A percentile compares a stretch with the other conserved stretches of the same genome.
Conservation (phyloP, 352 stramenopile species). For the Phytopythium sindhum region DNA sequence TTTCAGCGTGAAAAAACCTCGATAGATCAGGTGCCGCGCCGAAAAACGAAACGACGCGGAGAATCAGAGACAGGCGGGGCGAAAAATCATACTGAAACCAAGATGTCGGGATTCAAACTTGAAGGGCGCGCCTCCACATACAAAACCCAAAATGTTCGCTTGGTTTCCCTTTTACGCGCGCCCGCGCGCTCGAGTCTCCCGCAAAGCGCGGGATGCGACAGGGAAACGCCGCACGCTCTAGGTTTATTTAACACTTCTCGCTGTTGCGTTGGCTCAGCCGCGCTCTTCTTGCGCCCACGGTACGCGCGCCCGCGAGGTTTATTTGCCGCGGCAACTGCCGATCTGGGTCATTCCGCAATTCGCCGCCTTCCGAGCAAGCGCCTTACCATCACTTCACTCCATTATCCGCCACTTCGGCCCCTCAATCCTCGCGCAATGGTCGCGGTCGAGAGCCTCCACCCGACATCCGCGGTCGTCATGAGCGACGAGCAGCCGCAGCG, state of each 20-base stretch:
- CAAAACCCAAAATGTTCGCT: not conserved
- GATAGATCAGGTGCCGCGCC: not conserved
- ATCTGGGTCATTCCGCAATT: slow-evolving; percentile 1
- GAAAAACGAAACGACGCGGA: slow-evolving; percentile 2
- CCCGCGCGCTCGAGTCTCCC: not conserved
- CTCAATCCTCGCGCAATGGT: slow-evolving; percentile 1
- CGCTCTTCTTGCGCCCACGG: slow-evolving; percentile 1
- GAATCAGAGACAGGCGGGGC: not conserved
- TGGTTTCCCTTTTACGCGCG: not conserved
- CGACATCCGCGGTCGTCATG: slow-evolving; percentile 7
- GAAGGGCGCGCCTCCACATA: not conserved
- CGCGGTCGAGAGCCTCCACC: slow-evolving; percentile 8
- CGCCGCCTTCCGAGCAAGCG: not conserved
- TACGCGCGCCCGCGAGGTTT: slow-evolving; percentile 6
- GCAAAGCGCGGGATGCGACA: slow-evolving; percentile 4
- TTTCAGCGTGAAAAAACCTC: not conserved
- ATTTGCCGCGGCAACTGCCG: not conserved
- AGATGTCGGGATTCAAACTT: not conserved
- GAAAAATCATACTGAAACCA: not conserved
- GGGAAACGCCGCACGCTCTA: not conserved
- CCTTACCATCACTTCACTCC: not conserved
- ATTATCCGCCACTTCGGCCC: not conserved
- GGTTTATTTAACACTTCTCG: not conserved
- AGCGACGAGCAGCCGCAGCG: slow-evolving; percentile 4
- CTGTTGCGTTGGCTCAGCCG: not conserved